Evolutionary conservation across 1,284 basidiomycete species (phyloP).

Genomic region (Boletus mariae): DNA sequence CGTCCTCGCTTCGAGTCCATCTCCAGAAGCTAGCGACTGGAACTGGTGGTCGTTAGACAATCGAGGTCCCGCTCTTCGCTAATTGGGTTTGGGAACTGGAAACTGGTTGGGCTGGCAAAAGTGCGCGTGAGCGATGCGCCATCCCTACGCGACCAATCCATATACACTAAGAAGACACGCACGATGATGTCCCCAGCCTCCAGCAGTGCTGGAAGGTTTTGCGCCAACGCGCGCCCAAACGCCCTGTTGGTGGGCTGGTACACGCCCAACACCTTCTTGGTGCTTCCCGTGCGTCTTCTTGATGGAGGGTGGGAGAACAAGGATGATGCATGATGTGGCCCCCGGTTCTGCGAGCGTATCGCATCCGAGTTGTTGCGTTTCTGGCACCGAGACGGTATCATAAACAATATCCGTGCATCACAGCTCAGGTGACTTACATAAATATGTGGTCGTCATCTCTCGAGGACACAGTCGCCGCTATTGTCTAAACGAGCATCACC

Average conservation of each 20-base stretch:
- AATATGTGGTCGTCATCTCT: too few relatives aligned
- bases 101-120: conserved; percentile 17
- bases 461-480: too few relatives aligned
- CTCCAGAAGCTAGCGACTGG: too few relatives aligned
- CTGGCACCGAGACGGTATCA: conserved; percentile 15
- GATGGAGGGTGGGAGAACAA: conserved; percentile 3
- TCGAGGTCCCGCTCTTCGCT: too few relatives aligned
- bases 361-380: conserved; percentile 25
- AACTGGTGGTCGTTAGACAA: too few relatives aligned
- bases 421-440: too few relatives aligned
- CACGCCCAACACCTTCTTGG: conserved; percentile 18
- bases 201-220: conserved; percentile 13
- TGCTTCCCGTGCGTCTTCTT: conserved; percentile 12
- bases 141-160: background rate
- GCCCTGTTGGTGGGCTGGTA: conserved; percentile 10
- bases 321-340: conserved; percentile 11
- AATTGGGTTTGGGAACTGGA: too few relatives aligned
- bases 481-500: too few relatives aligned
- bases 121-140: background rate
- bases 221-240: conserved; percentile 15
- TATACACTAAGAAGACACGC: background rate
- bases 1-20: too few relatives aligned
- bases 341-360: conserved; percentile 16
- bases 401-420: conserved; percentile 2
- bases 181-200: conserved; percentile 24